These are phyloP conservation scores for Choanephora cucurbitarum DNA, from an alignment of 371 early-diverging fungal species.

Conservation along the genomic window DNA sequence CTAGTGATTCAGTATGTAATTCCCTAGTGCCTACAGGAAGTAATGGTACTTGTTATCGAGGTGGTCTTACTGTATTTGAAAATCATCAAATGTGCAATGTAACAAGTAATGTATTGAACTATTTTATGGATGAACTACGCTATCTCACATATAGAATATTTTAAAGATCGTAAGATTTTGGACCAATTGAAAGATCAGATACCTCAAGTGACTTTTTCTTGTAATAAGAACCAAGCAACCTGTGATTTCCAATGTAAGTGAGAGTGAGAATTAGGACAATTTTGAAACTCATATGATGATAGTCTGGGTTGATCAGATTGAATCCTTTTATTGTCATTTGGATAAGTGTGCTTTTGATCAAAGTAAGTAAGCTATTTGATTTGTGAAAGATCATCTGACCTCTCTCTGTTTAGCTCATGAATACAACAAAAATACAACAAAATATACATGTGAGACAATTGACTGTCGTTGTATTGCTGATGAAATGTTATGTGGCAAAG, in stretches of 20 bases:
- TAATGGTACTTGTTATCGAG: constrained; percentile 85
- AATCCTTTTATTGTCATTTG: constrained; percentile 79
- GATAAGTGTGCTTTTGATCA: constrained; percentile 59
- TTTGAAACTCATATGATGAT: background rate
- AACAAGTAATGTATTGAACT: constrained; percentile 64
- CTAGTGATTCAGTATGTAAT: constrained; percentile 72
- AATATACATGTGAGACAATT: constrained; percentile 66
- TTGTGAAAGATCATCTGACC: background rate
- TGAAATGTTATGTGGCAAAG: constrained; percentile 78
- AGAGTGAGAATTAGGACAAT: background rate
- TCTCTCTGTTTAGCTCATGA: constrained; percentile 10
- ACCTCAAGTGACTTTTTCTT: constrained; percentile 75
- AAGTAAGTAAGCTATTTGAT: background rate
- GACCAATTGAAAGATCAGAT: constrained; percentile 61
- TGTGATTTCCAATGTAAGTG: constrained; percentile 71
- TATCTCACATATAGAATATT: no score
- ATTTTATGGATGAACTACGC: no score
- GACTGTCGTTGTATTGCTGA: constrained; percentile 75
- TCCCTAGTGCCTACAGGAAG: constrained; percentile 71
- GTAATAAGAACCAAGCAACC: constrained; percentile 50
- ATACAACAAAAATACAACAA: constrained; percentile 54
- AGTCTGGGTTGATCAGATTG: constrained; percentile 79
- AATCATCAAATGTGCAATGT: constrained; percentile 89
- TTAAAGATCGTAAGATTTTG: constrained; percentile 59
- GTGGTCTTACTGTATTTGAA: constrained; percentile 74